Conservation (phyloP, 768 basidiomycete species). For the Xerocomus brunneocitrinus region DNA sequence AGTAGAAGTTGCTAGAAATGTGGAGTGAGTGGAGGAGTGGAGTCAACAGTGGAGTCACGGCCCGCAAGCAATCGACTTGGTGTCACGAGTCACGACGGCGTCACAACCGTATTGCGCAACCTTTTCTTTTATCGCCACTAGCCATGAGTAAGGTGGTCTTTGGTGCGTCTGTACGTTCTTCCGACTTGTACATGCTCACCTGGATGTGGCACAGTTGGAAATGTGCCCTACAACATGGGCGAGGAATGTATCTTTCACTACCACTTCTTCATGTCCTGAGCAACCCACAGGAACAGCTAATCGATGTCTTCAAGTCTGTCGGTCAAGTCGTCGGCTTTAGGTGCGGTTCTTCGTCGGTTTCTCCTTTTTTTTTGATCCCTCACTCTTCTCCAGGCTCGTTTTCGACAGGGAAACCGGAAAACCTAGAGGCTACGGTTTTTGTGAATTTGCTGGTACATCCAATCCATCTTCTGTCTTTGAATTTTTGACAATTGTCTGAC, state of each 20-base stretch:
- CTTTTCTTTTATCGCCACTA: neutral
- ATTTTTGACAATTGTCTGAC: slow-evolving; percentile 35
- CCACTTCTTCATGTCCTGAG: slow-evolving; percentile 5
- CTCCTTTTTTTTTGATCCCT: neutral
- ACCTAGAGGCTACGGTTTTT: slow-evolving; percentile 90
- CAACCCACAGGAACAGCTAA: slow-evolving; percentile 62
- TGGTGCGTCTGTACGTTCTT: slow-evolving; percentile 40
- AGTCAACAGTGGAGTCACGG: neutral
- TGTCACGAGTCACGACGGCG: slow-evolving; percentile 13
- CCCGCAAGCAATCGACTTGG: neutral
- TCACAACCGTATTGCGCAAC: neutral
- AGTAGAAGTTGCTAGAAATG: slow-evolving; percentile 3
- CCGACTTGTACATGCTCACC: neutral
- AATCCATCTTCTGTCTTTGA: slow-evolving; percentile 27
- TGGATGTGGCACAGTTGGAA: slow-evolving; percentile 53
- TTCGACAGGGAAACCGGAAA: slow-evolving; percentile 93
- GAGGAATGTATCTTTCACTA: slow-evolving; percentile 41
- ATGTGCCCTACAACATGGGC: slow-evolving; percentile 88
- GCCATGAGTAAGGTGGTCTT: slow-evolving; percentile 70
- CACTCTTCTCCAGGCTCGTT: slow-evolving; percentile 53
- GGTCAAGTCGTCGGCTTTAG: slow-evolving; percentile 88
- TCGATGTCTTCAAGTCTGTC: slow-evolving; percentile 84
- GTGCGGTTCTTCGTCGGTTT: slow-evolving; percentile 32
- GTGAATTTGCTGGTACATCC: slow-evolving; percentile 83
- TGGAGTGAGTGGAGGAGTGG: neutral